Percentiles rank a stretch among this genome's conserved stretches.
phyloP scores from a whole-genome alignment of 129 eudicot genomes.

The Flaveria linearis region DNA sequence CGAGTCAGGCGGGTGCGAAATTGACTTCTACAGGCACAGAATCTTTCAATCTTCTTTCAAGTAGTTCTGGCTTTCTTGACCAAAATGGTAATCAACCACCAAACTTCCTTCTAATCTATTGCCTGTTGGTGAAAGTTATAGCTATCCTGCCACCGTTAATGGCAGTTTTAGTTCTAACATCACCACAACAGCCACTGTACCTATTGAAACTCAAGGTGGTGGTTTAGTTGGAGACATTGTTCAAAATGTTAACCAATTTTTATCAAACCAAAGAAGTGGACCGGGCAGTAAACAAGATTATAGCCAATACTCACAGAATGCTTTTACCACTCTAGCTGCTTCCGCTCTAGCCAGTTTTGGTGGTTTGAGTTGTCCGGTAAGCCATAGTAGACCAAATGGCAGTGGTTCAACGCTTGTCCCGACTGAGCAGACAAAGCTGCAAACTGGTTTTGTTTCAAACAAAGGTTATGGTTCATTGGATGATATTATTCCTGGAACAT shows the following conservation, averaged over 20 bases:
- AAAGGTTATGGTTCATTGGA: slow-evolving; percentile 68
- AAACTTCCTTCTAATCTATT: slow-evolving; percentile 43
- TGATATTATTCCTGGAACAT: slow-evolving; percentile 63
- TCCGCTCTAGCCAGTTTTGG: slow-evolving; percentile 38
- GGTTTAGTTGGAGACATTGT: slow-evolving; percentile 51
- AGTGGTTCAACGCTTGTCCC: slow-evolving; percentile 47
- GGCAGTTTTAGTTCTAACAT: slow-evolving; percentile 41
- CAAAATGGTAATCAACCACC: slow-evolving; percentile 41
- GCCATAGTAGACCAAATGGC: slow-evolving; percentile 37
- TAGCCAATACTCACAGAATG: slow-evolving; percentile 40
- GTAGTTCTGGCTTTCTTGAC: slow-evolving; percentile 48
- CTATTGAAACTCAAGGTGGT: slow-evolving; percentile 52
- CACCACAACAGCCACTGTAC: slow-evolving; percentile 40
- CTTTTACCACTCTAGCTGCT: slow-evolving; percentile 43
- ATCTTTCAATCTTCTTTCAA: slow-evolving; percentile 38
- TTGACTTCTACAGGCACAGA: slow-evolving; percentile 51
- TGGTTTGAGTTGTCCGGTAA: slow-evolving; percentile 40
- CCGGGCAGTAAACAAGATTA: slow-evolving; percentile 30
- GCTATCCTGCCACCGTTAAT: slow-evolving; percentile 36
- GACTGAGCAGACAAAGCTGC: slow-evolving; percentile 50
- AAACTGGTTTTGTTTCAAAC: slow-evolving; percentile 47
- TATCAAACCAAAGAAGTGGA: slow-evolving; percentile 37
- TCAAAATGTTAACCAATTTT: slow-evolving; percentile 45
- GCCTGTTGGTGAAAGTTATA: slow-evolving; percentile 40
- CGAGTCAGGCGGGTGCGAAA: slow-evolving; percentile 42